These are phyloP conservation scores for Candolleomyces efflorescens DNA, from an alignment of 768 basidiomycete species.

Conservation along the genomic window DNA sequence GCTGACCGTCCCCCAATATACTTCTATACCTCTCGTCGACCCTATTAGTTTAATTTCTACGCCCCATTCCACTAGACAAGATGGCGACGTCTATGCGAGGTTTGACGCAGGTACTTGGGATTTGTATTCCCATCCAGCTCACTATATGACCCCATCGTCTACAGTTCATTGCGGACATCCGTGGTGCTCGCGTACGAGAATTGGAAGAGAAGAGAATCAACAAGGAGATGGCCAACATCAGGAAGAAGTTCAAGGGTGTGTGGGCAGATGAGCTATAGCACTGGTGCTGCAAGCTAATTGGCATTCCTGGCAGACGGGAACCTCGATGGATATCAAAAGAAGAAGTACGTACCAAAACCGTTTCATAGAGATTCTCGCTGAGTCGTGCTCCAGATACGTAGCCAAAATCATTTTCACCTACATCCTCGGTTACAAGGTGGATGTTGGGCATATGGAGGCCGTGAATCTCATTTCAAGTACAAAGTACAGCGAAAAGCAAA, in stretches of 20 bases:
- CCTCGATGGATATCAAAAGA: constrained; percentile 87
- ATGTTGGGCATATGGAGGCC: constrained; percentile 98
- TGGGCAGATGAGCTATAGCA: neutral
- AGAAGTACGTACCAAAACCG: constrained; percentile 55
- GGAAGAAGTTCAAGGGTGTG: constrained; percentile 96
- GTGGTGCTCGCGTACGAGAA: constrained; percentile 93
- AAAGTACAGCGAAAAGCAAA: constrained; percentile 99
- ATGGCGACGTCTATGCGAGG: constrained; percentile 11
- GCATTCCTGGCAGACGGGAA: constrained; percentile 58
- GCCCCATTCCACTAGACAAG: neutral
- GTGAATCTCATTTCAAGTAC: constrained; percentile 94
- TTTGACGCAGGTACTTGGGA: constrained; percentile 9
- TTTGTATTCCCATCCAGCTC: neutral
- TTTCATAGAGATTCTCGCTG: constrained; percentile 4
- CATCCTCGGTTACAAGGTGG: constrained; percentile 98
- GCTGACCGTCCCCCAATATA: too few species aligned
- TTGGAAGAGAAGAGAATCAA: constrained; percentile 98
- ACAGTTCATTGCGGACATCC: constrained; percentile 98
- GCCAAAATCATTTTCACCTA: constrained; percentile 99
- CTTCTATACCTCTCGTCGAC: too few species aligned
- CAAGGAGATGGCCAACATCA: constrained; percentile 99
- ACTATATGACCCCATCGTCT: neutral
- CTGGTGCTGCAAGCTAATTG: neutral
- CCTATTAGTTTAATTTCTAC: neutral
- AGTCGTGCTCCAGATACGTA: constrained; percentile 64